Percentiles rank a stretch among this genome's conserved stretches.
Evolutionary conservation across 352 stramenopile genomes (phyloP).

Genomic region (Phytophthora cryptogea): DNA sequence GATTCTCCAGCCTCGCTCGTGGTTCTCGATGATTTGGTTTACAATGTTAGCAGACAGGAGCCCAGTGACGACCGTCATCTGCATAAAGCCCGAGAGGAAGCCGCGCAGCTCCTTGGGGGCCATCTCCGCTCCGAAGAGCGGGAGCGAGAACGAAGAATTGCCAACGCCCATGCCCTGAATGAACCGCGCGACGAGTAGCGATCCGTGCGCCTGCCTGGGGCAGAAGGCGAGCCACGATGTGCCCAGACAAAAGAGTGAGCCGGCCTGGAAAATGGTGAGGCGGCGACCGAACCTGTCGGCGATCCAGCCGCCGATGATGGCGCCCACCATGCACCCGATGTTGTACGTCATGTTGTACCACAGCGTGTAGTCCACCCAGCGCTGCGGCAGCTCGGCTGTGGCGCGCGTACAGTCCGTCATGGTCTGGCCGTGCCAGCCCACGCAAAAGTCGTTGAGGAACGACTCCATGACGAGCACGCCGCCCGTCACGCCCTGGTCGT

Average conservation of each 20-base stretch:
- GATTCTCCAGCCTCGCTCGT: conserved; percentile 43
- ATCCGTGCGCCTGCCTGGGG: conserved; percentile 31
- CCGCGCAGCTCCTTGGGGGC: conserved; percentile 63
- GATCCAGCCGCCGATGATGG: conserved; percentile 41
- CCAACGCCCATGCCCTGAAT: conserved; percentile 52
- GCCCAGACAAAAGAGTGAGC: conserved; percentile 44
- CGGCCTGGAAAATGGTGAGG: conserved; percentile 47
- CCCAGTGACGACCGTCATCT: conserved; percentile 61
- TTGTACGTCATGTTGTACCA: conserved; percentile 68
- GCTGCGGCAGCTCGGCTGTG: conserved; percentile 37
- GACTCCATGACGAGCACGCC: conserved; percentile 51
- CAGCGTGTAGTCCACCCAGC: conserved; percentile 53
- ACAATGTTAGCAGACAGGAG: conserved; percentile 48
- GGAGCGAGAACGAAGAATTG: conserved; percentile 59
- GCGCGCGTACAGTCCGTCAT: conserved; percentile 39
- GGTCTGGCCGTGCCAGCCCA: conserved; percentile 44
- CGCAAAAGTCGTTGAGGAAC: conserved; percentile 56
- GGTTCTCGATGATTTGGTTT: conserved; percentile 46
- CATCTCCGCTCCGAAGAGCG: conserved; percentile 63
- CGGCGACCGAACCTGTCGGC: conserved; percentile 48
- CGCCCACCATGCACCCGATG: conserved; percentile 51
- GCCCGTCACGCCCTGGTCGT: conserved; percentile 43
- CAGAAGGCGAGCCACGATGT: conserved; percentile 49
- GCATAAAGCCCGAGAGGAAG: conserved; percentile 67
- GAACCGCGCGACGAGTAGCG: conserved; percentile 41